Conservation (phyloP, 2,329 filamentous ascomycete species). For the Colletotrichum incanum region DNA sequence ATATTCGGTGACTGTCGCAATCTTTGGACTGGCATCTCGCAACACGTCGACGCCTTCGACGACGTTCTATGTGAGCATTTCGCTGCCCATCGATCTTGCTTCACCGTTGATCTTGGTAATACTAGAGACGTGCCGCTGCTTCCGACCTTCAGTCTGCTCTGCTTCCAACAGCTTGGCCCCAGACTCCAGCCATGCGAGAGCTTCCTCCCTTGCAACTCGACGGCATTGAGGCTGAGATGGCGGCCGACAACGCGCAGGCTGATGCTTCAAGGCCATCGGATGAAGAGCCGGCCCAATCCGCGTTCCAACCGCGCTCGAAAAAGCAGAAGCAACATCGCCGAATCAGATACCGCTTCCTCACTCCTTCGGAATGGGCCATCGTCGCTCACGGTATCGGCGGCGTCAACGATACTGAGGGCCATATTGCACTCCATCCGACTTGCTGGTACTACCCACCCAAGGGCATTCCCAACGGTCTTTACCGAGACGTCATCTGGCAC, state of each 20-base stretch:
- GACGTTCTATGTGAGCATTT: not conserved
- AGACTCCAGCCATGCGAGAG: constrained; percentile 18
- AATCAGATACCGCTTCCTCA: constrained; percentile 57
- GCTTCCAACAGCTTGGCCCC: not conserved
- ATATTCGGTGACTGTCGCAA: not conserved
- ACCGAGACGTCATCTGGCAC: constrained; percentile 62
- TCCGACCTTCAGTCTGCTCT: not conserved
- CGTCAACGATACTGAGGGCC: constrained; percentile 61
- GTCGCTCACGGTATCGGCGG: constrained; percentile 65
- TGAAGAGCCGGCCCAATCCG: constrained; percentile 1
- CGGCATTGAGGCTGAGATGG: constrained; percentile 33
- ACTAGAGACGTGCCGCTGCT: not conserved
- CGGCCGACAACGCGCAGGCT: not conserved
- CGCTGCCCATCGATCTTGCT: not conserved
- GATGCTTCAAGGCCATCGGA: constrained; percentile 2
- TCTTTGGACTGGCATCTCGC: not conserved
- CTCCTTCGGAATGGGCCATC: constrained; percentile 61
- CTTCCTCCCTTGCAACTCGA: constrained; percentile 40
- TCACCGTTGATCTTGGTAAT: not conserved
- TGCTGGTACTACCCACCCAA: constrained; percentile 62
- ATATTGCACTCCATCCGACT: constrained; percentile 59
- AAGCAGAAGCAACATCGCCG: constrained; percentile 12
- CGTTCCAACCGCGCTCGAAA: constrained; percentile 3
- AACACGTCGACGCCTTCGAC: not conserved
- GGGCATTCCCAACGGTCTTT: constrained; percentile 65